Evolutionary conservation across 352 stramenopile genomes (phyloP), one percentile per base, ranked within the genome.

Genomic region (Globisporangium cederbergense): DNA sequence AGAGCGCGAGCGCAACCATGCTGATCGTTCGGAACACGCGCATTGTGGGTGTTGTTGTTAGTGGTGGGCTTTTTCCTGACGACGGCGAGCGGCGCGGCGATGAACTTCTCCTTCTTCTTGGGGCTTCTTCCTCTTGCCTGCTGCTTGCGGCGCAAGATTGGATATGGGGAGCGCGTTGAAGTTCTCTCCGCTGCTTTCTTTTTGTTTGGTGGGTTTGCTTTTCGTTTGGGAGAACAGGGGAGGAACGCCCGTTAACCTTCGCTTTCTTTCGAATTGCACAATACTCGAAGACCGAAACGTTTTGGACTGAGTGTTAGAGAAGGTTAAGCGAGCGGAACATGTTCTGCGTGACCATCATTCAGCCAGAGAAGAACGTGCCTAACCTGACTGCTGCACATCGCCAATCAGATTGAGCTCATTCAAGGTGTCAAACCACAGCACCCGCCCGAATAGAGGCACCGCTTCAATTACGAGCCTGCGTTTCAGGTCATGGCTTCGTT

Each of bases 1-100:
- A 51, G 16, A 81, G 68, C 64, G 70, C 65, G 50, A 84, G 52
- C 50, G 65, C 51, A 30, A 73, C 47, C 22, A 74, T 62, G 64
- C 77, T 73, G 43, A 45, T 20, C 20, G 59, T 60, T 34, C 32
- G 58, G 40, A 73, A 40, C 36, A 71, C 60, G 51, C 61, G 69
- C 69, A 75, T 75, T 13, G 54, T 69, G 9, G 16, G 3, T 11
- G 30, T 58, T 4, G 28, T 56, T 40, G 25, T 28, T 28, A 28
- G 25, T 42, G 18, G 50, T 22, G 30, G 50, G 25, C 49, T 55
- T 55, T 28, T 56, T 56, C 28, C 34, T 34, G 14, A 11, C 47
- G 47, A 61, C 13, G 34, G 45, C 16, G 62, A 46, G 38, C 2
- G 11, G 11, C n/a, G 32, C 18, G n/a, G 47, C 14, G 13, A 14